phyloP scores from a whole-genome alignment of 768 basidiomycete species.

The Suillus americanus region DNA sequence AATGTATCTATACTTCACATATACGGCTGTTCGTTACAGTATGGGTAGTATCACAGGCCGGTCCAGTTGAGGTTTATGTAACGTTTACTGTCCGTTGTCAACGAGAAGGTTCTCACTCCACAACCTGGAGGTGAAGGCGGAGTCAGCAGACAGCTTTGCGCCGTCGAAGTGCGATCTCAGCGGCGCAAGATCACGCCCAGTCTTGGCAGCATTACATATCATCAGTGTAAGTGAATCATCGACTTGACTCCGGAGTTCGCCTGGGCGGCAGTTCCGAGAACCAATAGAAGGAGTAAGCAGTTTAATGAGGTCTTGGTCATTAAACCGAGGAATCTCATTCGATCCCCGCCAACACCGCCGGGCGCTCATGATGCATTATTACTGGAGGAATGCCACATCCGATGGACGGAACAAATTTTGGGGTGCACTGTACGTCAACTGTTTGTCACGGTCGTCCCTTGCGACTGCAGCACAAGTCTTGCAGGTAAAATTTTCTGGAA shows the following conservation, averaged over 20 bases:
- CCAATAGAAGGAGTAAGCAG: not conserved
- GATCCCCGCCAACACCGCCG: not conserved
- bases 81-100: not conserved
- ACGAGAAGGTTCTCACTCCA: conserved; percentile 1
- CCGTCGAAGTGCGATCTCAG: conserved; percentile 5
- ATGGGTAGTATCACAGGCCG: not conserved
- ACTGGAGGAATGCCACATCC: not conserved
- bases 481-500: not conserved
- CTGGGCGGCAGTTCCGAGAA: not conserved
- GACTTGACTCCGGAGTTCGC: not conserved
- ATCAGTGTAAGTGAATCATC: not conserved
- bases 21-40: not conserved
- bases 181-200: not conserved
- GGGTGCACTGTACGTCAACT: not conserved
- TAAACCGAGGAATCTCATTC: not conserved
- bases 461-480: not conserved
- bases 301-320: not conserved
- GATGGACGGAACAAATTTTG: not conserved
- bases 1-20: conserved; percentile 6
- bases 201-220: not conserved
- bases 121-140: not conserved
- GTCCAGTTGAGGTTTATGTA: not conserved
- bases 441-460: not conserved
- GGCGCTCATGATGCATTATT: not conserved
- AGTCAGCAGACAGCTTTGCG: not conserved